Evolutionary conservation across 768 basidiomycete species (phyloP).

Genomic region (Candolleomyces aberdarensis): DNA sequence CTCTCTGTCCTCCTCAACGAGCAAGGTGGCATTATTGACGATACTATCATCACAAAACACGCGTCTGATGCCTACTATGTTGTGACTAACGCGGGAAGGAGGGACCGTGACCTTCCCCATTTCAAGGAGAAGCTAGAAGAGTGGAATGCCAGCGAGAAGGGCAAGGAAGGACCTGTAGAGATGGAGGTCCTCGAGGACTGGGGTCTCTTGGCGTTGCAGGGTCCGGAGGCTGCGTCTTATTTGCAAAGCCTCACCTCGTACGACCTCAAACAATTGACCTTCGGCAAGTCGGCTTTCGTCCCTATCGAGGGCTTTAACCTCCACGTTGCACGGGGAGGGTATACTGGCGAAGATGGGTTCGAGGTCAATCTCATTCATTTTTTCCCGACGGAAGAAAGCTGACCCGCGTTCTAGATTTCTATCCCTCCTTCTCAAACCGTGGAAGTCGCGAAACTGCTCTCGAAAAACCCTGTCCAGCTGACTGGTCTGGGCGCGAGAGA

Average conservation of each 20-base stretch:
- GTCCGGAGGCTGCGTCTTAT: conserved; percentile 80
- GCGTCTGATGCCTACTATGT: conserved; percentile 81
- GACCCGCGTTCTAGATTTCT: conserved; percentile 59
- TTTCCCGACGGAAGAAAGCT: background rate
- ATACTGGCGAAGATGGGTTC: conserved; percentile 98
- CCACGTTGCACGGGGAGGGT: conserved; percentile 92
- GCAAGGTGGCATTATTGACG: conserved; percentile 92
- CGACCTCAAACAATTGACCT: conserved; percentile 72
- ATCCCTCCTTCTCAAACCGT: conserved; percentile 77
- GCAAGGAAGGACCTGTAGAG: conserved; percentile 62
- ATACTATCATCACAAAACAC: conserved; percentile 89
- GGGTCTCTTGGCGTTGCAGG: conserved; percentile 92
- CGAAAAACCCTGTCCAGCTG: conserved; percentile 67
- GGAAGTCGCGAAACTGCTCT: conserved; percentile 65
- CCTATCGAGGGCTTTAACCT: conserved; percentile 75
- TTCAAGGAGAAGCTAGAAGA: conserved; percentile 62
- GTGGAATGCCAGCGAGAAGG: conserved; percentile 68
- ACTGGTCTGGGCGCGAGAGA: conserved; percentile 92
- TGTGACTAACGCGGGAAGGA: conserved; percentile 92
- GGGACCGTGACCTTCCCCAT: conserved; percentile 80
- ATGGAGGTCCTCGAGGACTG: conserved; percentile 78
- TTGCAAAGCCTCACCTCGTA: conserved; percentile 74
- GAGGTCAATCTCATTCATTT: conserved; percentile 50
- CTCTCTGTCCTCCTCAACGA: conserved; percentile 89
- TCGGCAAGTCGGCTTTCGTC: conserved; percentile 81